Evolutionary conservation across 1,284 basidiomycete genomes (phyloP).

Genomic region (Trichosporon sp.): DNA sequence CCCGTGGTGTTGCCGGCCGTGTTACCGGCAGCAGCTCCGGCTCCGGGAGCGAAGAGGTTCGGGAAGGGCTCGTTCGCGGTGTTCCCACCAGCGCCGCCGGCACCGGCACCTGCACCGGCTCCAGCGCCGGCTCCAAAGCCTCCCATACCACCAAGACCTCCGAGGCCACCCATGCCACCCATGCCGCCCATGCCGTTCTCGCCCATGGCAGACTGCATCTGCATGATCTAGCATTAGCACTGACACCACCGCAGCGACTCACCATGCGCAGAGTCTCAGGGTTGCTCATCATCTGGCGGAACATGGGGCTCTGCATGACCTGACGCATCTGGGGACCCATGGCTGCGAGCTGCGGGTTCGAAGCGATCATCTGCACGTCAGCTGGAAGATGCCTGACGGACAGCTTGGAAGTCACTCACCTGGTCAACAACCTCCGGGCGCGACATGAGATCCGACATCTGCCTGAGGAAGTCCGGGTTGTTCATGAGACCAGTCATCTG

Average conservation of each 20-base stretch:
- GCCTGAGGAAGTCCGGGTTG: conserved; percentile 70
- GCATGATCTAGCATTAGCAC: conserved; percentile 60
- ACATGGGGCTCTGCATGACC: conserved; percentile 72
- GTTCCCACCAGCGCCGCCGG: conserved; percentile 18
- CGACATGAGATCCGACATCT: conserved; percentile 59
- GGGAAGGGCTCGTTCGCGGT: conserved; percentile 42
- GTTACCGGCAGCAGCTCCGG: conserved; percentile 14
- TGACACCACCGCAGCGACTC: conserved; percentile 5
- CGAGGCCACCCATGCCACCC: conserved; percentile 31
- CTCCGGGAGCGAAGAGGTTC: conserved; percentile 38
- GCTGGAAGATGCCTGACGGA: neutral
- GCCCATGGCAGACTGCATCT: conserved; percentile 58
- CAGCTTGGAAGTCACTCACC: conserved; percentile 29
- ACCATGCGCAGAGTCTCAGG: conserved; percentile 43
- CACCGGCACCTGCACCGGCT: conserved; percentile 23
- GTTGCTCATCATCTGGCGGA: conserved; percentile 68
- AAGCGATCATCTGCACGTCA: conserved; percentile 60
- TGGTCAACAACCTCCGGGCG: conserved; percentile 78
- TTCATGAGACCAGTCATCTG: conserved; percentile 79
- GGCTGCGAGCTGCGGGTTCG: conserved; percentile 69
- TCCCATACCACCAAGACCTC: conserved; percentile 24
- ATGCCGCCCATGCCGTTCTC: conserved; percentile 26
- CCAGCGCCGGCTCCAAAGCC: conserved; percentile 22
- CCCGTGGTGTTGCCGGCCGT: conserved; percentile 13
- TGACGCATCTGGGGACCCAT: conserved; percentile 77